Percentiles rank a stretch among this genome's conserved stretches.
phyloP scores from a whole-genome alignment of 495 filamentous ascomycete species.

The Rostrohypoxylon terebratum region DNA sequence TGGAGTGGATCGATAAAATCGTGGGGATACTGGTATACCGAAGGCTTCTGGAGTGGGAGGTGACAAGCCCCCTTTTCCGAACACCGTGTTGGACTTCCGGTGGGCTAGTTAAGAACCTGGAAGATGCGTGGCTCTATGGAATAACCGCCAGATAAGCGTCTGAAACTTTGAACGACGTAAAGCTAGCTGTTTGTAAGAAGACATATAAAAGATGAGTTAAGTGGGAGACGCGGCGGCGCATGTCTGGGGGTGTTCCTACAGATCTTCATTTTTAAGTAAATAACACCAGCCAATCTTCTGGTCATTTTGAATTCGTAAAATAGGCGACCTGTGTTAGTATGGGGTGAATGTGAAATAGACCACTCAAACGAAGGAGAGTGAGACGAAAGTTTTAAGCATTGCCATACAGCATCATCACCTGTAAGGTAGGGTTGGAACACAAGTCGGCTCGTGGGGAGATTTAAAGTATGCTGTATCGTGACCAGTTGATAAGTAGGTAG shows the following conservation, averaged over 20 bases:
- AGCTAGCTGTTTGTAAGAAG: conserved; percentile 28
- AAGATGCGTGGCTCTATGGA: conserved; percentile 12
- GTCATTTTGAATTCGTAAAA: neutral
- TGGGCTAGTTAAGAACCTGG: conserved; percentile 23
- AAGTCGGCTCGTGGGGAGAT: conserved; percentile 6
- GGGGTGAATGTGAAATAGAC: conserved; percentile 11
- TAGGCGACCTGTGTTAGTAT: conserved; percentile 22
- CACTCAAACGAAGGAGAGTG: conserved; percentile 22
- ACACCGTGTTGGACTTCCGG: conserved; percentile 21
- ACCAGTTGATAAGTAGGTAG: too few species aligned
- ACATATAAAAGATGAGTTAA: conserved; percentile 16
- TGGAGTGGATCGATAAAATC: conserved; percentile 37
- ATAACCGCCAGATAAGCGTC: conserved; percentile 21
- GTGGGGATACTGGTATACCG: conserved; percentile 19
- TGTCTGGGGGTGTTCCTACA: conserved; percentile 28
- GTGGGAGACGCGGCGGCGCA: conserved; percentile 36
- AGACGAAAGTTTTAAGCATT: conserved; percentile 20
- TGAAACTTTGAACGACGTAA: conserved; percentile 10
- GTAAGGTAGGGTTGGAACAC: conserved; percentile 21
- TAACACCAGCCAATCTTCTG: conserved; percentile 22
- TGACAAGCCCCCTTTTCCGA: conserved; percentile 20
- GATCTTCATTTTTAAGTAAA: neutral
- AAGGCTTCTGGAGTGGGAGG: conserved; percentile 14
- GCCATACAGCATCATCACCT: conserved; percentile 1
- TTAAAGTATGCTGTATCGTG: conserved; percentile 11